These are phyloP conservation scores for Salix dunnii DNA, from an alignment of 345 rosid genomes.

Conservation along the genomic window DNA sequence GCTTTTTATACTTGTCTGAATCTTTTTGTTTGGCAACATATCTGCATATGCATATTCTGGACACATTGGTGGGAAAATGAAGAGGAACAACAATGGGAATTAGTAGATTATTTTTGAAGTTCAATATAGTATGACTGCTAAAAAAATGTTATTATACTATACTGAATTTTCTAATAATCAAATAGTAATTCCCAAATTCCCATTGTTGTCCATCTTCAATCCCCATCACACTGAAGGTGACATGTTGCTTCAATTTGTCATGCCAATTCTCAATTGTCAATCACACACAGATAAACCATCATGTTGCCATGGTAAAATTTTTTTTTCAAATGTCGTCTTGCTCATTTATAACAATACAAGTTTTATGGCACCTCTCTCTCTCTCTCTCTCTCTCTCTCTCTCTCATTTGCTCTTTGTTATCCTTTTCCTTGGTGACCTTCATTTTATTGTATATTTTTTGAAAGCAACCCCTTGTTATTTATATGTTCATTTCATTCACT, in stretches of 20 bases:
- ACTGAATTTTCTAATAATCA: no score
- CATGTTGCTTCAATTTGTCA: background rate
- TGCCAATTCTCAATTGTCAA: background rate
- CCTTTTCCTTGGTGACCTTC: background rate
- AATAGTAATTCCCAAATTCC: no score
- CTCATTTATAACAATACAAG: background rate
- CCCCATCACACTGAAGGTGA: background rate
- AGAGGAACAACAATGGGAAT: background rate
- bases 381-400: background rate
- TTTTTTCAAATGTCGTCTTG: background rate
- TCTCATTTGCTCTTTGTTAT: background rate
- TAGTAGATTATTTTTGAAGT: background rate
- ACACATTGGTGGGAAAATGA: background rate
- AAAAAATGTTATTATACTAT: no score
- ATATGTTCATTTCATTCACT: conserved; percentile 9
- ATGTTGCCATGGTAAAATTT: no score
- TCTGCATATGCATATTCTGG: background rate
- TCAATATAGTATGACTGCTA: no score
- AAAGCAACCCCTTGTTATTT: conserved; percentile 4
- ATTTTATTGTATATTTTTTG: background rate
- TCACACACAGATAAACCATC: background rate
- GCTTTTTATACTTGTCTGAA: background rate
- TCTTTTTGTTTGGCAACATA: background rate
- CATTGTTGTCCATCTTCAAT: background rate
- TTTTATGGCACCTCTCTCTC: background rate